phyloP scores from a whole-genome alignment of 805 yeast genomes.

The Wickerhamomyces chambardii region DNA sequence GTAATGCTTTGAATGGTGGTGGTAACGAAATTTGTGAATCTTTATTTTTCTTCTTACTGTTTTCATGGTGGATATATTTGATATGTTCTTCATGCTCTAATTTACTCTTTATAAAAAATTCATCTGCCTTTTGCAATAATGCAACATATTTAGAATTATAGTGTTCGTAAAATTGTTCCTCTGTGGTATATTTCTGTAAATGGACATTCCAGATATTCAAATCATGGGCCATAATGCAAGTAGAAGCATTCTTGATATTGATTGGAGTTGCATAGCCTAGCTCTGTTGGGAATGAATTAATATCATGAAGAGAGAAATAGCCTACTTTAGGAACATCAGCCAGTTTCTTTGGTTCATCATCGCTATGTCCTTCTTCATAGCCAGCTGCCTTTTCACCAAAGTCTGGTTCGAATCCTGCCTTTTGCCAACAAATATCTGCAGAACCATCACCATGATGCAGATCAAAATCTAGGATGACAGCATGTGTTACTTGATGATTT shows the following conservation, averaged over 20 bases:
- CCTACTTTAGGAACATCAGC: constrained; percentile 55
- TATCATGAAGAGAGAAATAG: constrained; percentile 77
- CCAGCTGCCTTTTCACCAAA: constrained; percentile 26
- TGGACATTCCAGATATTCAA: constrained; percentile 81
- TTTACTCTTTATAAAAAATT: constrained; percentile 45
- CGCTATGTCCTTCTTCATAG: constrained; percentile 19
- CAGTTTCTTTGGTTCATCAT: constrained; percentile 36
- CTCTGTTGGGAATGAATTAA: constrained; percentile 82
- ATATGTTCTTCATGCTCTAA: constrained; percentile 30
- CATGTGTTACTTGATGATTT: constrained; percentile 61
- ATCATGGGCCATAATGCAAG: constrained; percentile 71
- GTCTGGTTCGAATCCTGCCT: constrained; percentile 53
- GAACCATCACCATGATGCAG: constrained; percentile 88
- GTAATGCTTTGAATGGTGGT: constrained; percentile 42
- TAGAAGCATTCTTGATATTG: constrained; percentile 65
- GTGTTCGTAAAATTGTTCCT: constrained; percentile 54
- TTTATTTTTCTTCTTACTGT: constrained; percentile 4
- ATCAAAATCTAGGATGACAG: constrained; percentile 75
- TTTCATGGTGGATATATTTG: constrained; percentile 16
- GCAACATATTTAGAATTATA: constrained; percentile 55
- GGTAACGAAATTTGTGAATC: constrained; percentile 11
- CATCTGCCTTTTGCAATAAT: constrained; percentile 56
- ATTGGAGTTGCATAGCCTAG: constrained; percentile 66
- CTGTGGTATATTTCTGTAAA: constrained; percentile 52
- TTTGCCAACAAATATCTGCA: constrained; percentile 78